Conservation (phyloP, 768 basidiomycete species). For the Agaricus subrufescens region DNA sequence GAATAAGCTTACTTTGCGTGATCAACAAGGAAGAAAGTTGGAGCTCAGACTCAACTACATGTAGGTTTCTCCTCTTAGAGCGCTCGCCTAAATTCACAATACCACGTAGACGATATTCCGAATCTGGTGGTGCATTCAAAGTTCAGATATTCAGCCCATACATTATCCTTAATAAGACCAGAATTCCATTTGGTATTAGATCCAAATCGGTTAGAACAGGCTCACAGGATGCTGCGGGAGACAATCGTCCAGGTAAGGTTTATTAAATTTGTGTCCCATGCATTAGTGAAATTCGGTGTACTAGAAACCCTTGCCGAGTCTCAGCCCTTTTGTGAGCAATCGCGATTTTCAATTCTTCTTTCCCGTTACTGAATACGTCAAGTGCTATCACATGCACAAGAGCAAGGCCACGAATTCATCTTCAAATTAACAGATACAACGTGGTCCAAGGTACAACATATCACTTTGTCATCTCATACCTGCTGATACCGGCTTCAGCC, state of each 20-base stretch:
- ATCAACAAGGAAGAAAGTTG: constrained; percentile 70
- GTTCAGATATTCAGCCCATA: constrained; percentile 93
- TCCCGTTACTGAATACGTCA: not conserved
- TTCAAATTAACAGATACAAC: constrained; percentile 76
- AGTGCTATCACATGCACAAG: constrained; percentile 86
- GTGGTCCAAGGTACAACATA: constrained; percentile 75
- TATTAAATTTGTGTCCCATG: not conserved
- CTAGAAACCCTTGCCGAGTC: constrained; percentile 38
- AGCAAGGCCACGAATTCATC: constrained; percentile 78
- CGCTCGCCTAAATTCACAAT: not conserved
- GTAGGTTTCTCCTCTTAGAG: constrained; percentile 40
- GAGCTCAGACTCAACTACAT: constrained; percentile 85
- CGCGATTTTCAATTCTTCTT: not conserved
- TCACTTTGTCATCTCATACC: not conserved
- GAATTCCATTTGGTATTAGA: constrained; percentile 71
- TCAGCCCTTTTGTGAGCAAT: constrained; percentile 72
- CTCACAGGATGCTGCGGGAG: constrained; percentile 81
- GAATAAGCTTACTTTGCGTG: constrained; percentile 63
- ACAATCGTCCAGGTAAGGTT: constrained; percentile 53
- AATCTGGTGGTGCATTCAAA: constrained; percentile 94
- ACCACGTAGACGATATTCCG: constrained; percentile 60
- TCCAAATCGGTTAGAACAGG: constrained; percentile 64
- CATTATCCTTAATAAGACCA: constrained; percentile 89
- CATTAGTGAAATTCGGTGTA: not conserved
- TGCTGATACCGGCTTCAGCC: constrained; percentile 35